phyloP scores from a whole-genome alignment of 2,329 filamentous ascomycete genomes.

The Chlorencoelia australis region DNA sequence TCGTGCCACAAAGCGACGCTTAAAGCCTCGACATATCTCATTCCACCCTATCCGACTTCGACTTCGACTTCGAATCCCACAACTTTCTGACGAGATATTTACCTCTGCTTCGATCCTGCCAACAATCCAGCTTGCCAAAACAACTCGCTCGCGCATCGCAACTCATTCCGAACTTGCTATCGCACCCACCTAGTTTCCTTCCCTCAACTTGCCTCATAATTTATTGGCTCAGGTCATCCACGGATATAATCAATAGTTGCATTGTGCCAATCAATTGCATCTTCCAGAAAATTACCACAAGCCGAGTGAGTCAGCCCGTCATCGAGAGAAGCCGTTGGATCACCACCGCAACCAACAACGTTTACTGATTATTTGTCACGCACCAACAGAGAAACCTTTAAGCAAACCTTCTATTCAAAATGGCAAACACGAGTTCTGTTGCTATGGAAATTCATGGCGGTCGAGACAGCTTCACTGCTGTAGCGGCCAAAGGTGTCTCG shows the following conservation, averaged over 20 bases:
- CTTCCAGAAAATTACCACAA: constrained; percentile 22
- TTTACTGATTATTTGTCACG: constrained; percentile 22
- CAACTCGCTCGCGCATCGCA: no score
- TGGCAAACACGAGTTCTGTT: constrained; percentile 54
- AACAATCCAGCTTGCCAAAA: no score
- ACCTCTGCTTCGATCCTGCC: no score
- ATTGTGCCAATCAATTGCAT: constrained; percentile 18
- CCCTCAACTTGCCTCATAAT: constrained; percentile 1
- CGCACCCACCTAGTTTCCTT: background rate
- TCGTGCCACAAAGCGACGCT: no score
- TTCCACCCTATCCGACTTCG: no score
- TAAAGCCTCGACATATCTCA: no score
- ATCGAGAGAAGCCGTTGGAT: background rate
- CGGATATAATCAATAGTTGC: constrained; percentile 18
- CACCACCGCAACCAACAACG: constrained; percentile 9
- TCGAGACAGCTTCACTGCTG: constrained; percentile 65
- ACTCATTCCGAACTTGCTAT: no score
- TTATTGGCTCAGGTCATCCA: no score
- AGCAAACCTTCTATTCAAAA: constrained; percentile 31
- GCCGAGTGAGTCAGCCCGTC: constrained; percentile 26
- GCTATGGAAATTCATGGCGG: constrained; percentile 53
- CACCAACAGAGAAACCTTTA: constrained; percentile 25
- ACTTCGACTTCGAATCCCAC: no score
- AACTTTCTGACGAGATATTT: no score
- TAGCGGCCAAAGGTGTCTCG: constrained; percentile 55